Base-by-base conservation (phyloP, 1,284 basidiomycete species). In the Cryptococcus floricola region DNA sequence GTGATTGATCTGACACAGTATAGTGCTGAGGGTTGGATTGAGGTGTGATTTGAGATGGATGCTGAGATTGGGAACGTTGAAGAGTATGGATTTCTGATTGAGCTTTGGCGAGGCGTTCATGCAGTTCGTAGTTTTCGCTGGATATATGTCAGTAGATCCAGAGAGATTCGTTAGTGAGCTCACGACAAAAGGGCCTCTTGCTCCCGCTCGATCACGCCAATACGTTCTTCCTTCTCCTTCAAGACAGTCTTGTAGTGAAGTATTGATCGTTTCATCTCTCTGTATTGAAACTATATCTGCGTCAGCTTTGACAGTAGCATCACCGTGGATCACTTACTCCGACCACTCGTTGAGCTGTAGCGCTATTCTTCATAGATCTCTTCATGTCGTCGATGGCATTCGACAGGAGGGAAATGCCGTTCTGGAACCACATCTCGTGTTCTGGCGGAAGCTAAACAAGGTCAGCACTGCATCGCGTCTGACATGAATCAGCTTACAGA, bases 371-470 rank as follows among this genome's bases (percentile, higher is more conserved):
- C 50, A 51, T 43, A 9, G 39, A 18, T 8, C 18, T 5, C 16
- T 42, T 39, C 38, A 51, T 39, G 23, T 51, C 50, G 1, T 27
- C 39, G 23, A 41, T 51, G 8, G 39, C 39, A 8, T 25, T 28
- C 4, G 38, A 1, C 4, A 41, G 8, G n/a, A 51, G n/a, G 2
- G 39, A 28, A 8, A 39, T 12, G 2, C 50, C 42, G 23, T 53
- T 34, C 8, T 48, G 39, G 31, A 59, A 56, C 44, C 48, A 53
- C n/a, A 37, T 28, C 23, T 47, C 44, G n/a, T 49, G 50, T 42
- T 53, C 52, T 8, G 50, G 34, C 2, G 48, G 52, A 7, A 56
- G 52, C 39, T 53, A n/a, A n/a, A 16, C 12, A n/a, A 42, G 8
- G 41, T 42, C 41, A 44, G 19, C 13, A 46, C 8, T 1, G 6